phyloP scores from a whole-genome alignment of 2,329 filamentous ascomycete species.

The Chaetomiaceae sp. region DNA sequence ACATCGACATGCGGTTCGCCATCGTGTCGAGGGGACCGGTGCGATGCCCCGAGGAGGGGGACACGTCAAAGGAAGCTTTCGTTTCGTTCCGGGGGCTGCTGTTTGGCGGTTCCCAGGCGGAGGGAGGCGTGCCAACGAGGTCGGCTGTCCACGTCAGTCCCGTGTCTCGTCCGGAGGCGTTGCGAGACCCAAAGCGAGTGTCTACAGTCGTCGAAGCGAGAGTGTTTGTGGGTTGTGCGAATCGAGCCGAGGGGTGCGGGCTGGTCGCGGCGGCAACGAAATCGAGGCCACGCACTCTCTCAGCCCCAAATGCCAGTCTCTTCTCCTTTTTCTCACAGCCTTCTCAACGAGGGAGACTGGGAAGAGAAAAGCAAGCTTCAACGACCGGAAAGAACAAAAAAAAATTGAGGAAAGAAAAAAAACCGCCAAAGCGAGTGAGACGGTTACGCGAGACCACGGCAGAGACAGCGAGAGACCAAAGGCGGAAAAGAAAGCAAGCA shows the following conservation, averaged over 20 bases:
- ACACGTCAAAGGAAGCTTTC: conserved; percentile 12
- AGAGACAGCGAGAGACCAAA: conserved; percentile 9
- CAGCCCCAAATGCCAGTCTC: too few species aligned
- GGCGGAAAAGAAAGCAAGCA: conserved; percentile 14
- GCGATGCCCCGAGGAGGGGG: conserved; percentile 32
- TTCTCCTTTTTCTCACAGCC: too few species aligned
- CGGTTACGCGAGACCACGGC: conserved; percentile 11
- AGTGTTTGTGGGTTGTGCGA: conserved; percentile 7
- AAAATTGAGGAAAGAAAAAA: conserved; percentile 26
- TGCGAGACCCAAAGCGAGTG: background rate
- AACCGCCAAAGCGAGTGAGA: conserved; percentile 56
- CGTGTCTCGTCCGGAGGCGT: background rate
- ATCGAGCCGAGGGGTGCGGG: conserved; percentile 14
- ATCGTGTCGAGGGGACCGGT: conserved; percentile 36
- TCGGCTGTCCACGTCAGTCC: background rate
- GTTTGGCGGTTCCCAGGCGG: too few species aligned
- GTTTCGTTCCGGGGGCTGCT: too few species aligned
- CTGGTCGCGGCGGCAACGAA: conserved; percentile 26
- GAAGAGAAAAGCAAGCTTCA: conserved; percentile 19
- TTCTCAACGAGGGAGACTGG: conserved; percentile 11
- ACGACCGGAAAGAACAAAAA: conserved; percentile 31
- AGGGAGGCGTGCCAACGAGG: background rate
- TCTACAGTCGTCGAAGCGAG: conserved; percentile 12
- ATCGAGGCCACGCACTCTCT: too few species aligned
- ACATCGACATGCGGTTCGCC: conserved; percentile 63